These are phyloP conservation scores for Pezicula rhizophila DNA, from an alignment of 2,329 filamentous ascomycete genomes.

Conservation along the genomic window DNA sequence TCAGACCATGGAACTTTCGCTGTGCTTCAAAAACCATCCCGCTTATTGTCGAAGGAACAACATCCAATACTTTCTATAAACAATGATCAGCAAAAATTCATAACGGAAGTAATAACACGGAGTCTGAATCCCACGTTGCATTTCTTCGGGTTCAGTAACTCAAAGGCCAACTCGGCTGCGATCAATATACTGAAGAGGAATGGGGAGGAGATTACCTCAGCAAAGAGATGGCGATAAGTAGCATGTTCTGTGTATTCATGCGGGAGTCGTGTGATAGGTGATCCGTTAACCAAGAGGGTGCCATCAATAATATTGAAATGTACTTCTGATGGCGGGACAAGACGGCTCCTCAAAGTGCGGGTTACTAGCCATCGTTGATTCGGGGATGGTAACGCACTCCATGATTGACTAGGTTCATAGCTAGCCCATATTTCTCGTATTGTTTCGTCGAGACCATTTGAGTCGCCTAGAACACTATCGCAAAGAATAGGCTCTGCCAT, in stretches of 20 bases:
- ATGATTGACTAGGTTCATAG: conserved; percentile 19
- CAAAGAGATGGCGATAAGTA: conserved; percentile 39
- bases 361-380: conserved; percentile 30
- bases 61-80: conserved; percentile 23
- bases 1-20: conserved; percentile 19
- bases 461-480: conserved; percentile 12
- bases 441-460: conserved; percentile 18
- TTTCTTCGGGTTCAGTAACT: no score
- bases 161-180: no score
- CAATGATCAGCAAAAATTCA: neutral
- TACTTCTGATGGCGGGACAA: conserved; percentile 21
- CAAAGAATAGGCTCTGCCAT: conserved; percentile 14
- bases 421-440: conserved; percentile 23
- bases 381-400: conserved; percentile 18
- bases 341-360: conserved; percentile 7
- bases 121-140: no score
- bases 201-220: conserved; percentile 21
- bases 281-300: conserved; percentile 45
- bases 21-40: conserved; percentile 32
- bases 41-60: conserved; percentile 27
- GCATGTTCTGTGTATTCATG: conserved; percentile 33
- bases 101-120: no score
- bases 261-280: conserved; percentile 42
- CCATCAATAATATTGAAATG: conserved; percentile 46
- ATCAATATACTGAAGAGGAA: neutral